Evolutionary conservation across 768 basidiomycete genomes (phyloP), one percentile per base, ranked within the genome.

Genomic region (Saitozyma podzolica): DNA sequence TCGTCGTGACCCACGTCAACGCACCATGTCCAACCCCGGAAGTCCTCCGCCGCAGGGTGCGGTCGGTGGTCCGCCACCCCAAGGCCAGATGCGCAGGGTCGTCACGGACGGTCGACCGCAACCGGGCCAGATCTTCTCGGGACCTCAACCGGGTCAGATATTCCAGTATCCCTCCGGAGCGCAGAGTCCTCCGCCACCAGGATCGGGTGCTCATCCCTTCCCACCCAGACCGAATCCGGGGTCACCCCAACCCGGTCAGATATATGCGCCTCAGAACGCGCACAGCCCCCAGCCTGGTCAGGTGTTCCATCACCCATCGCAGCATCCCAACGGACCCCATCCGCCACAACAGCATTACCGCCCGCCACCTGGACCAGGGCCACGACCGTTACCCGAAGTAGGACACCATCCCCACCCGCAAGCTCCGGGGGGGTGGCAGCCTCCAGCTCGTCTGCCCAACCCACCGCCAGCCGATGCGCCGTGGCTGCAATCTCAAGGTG

Each of bases 121-220:
- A 16, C 61, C 47, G 13, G 64, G 56, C 60, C 47, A 45, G 56
- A 48, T 6, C 49, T 56, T 8, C 50, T 56, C 29, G 11, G 73
- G 73, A 47, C 72, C 75, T 9, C 74, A 77, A 58, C 77, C 76
- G 8, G 76, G 77, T 37, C 74, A 78, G 63, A 62, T 77, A 7
- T 78, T 78, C 69, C 73, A 76, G 41, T 72, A 78, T 56, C 74
- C 78, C 9, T 59, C 62, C 48, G 56, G 56, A 8, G 56, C 53
- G 45, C 43, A 62, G 50, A 61, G 57, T 20, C 53, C 45, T 55
- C 52, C 57, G 40, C 43, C 59, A n/a, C 50, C 56, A 9, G 39
- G 13, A 16, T 40, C 56, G 17, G 19, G 8, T 29, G 29, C 40
- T 19, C 43, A 11, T 47, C 50, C 39, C 11, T 40, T 17, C 54